Evolutionary conservation across 2,329 filamentous ascomycete species (phyloP).

Genomic region (Aspergillus udagawae): DNA sequence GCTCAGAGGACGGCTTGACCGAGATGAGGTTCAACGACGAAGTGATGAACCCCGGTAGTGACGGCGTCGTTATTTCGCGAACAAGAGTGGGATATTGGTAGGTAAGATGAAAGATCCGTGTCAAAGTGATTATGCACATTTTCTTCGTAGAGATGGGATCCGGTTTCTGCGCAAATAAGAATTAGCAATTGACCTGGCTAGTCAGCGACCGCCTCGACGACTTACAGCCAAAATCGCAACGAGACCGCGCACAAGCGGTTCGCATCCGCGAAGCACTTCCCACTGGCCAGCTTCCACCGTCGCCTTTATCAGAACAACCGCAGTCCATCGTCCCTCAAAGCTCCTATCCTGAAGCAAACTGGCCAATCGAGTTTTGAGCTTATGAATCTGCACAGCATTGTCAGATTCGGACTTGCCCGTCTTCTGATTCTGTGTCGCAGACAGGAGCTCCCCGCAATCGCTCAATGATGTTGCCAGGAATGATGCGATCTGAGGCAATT

Average conservation of each 20-base stretch:
- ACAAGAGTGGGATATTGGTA: constrained; percentile 78
- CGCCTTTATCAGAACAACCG: constrained; percentile 73
- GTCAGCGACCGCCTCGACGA: neutral
- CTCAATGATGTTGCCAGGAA: constrained; percentile 58
- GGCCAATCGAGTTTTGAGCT: constrained; percentile 72
- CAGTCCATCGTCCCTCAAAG: constrained; percentile 70
- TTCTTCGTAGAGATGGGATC: constrained; percentile 73
- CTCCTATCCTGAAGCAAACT: constrained; percentile 74
- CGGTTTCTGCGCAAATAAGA: constrained; percentile 56
- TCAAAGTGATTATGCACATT: constrained; percentile 70
- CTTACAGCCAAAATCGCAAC: constrained; percentile 67
- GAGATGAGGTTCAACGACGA: constrained; percentile 64
- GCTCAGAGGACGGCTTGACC: constrained; percentile 43
- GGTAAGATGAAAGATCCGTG: constrained; percentile 77
- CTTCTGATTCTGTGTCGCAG: constrained; percentile 55
- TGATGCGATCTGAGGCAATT: constrained; percentile 70
- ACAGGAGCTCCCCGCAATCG: constrained; percentile 58
- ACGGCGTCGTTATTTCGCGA: constrained; percentile 83
- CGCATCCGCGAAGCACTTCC: constrained; percentile 70
- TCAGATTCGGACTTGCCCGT: constrained; percentile 63
- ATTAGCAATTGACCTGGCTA: constrained; percentile 10
- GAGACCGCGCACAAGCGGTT: constrained; percentile 73
- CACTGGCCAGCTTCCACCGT: constrained; percentile 78
- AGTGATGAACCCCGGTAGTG: constrained; percentile 68
- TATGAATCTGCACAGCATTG: constrained; percentile 68